These are phyloP conservation scores for Lunasporangiospora selenospora DNA, from an alignment of 192 early-diverging fungal genomes.

Conservation along the genomic window DNA sequence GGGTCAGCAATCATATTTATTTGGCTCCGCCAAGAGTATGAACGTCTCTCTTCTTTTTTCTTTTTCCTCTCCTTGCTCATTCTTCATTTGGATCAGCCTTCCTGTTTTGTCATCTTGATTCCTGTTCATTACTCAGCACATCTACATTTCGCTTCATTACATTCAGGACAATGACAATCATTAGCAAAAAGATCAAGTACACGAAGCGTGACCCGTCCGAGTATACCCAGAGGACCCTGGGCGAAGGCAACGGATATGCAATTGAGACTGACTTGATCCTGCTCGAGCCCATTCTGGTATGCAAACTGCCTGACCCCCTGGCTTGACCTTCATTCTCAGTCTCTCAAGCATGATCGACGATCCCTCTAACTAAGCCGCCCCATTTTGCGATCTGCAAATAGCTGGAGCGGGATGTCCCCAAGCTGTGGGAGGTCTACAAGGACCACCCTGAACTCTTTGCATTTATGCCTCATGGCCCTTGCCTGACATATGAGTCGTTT, in stretches of 20 bases:
- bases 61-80: neutral
- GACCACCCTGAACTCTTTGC: constrained; percentile 18
- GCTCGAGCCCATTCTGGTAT: constrained; percentile 23
- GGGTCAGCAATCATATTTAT: no score
- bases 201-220: constrained; percentile 1
- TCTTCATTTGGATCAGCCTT: neutral
- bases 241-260: constrained; percentile 10
- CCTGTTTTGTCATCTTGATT: neutral
- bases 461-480: constrained; percentile 21
- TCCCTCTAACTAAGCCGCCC: no score
- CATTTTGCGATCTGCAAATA: no score
- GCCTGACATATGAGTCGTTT: constrained; percentile 12
- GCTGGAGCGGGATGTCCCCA: constrained; percentile 28
- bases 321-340: neutral
- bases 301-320: no score
- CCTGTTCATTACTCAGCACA: neutral
- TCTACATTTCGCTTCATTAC: neutral
- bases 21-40: no score
- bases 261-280: constrained; percentile 40
- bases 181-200: constrained; percentile 8
- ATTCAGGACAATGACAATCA: neutral
- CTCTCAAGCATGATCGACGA: neutral
- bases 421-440: constrained; percentile 34
- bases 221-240: constrained; percentile 34
- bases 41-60: neutral